Percentiles rank a stretch among this genome's conserved stretches.
Conservation (phyloP, 139 green algal species). For the Monoraphidium neglectum region DNA sequence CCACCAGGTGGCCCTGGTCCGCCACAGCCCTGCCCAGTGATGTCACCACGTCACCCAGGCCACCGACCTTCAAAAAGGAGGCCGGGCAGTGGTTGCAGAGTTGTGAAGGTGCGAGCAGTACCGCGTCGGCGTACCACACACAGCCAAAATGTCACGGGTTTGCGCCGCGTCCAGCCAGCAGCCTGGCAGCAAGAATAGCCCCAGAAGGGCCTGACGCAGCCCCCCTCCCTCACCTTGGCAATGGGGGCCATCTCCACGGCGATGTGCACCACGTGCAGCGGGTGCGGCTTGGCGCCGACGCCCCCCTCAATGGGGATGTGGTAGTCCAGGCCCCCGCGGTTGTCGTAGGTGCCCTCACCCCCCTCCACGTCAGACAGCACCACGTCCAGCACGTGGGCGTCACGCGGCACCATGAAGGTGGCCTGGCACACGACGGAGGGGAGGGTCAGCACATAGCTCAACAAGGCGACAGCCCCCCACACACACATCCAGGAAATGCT, state of each 20-base stretch:
- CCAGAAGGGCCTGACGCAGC: no score
- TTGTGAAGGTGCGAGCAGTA: no score
- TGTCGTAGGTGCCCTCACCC: constrained; percentile 86
- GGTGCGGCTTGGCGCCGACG: constrained; percentile 7
- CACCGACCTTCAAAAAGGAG: constrained; percentile 69
- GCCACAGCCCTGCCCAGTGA: constrained; percentile 84
- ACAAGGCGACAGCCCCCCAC: background rate
- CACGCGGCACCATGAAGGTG: constrained; percentile 68
- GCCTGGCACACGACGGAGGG: constrained; percentile 26
- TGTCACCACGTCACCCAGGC: constrained; percentile 95
- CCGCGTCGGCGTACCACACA: no score
- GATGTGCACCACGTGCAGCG: constrained; percentile 91
- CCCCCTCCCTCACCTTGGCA: constrained; percentile 79
- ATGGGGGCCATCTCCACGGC: constrained; percentile 98
- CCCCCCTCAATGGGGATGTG: constrained; percentile 83
- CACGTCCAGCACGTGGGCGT: constrained; percentile 93
- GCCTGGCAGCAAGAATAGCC: no score
- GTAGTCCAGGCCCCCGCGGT: constrained; percentile 93
- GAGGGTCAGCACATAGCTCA: background rate
- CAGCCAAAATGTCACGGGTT: no score
- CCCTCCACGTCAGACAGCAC: constrained; percentile 84
- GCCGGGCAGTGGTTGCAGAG: no score
- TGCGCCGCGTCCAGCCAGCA: no score
- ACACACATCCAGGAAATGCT: no score
- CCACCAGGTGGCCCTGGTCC: constrained; percentile 86